phyloP scores from a whole-genome alignment of 805 yeast genomes.

The Geotrichum ghanense region DNA sequence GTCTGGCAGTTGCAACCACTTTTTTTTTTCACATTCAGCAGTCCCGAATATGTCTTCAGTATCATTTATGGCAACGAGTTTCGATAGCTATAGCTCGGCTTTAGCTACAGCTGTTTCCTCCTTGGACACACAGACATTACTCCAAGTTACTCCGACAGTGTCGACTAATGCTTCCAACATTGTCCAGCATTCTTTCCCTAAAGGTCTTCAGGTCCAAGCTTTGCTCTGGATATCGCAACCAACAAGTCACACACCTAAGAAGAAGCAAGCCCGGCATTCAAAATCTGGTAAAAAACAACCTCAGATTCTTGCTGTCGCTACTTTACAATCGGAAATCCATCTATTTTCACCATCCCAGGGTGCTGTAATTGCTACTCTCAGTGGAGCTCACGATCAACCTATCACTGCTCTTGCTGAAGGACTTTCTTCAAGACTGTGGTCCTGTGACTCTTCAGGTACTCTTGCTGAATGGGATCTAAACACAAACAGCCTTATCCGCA shows the following conservation, averaged over 20 bases:
- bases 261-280: not conserved
- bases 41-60: not conserved
- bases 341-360: slow-evolving; percentile 59
- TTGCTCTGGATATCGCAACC: slow-evolving; percentile 29
- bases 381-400: slow-evolving; percentile 34
- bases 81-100: not conserved
- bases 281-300: not conserved
- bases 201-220: slow-evolving; percentile 2
- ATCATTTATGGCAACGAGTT: not conserved
- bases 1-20: too few species aligned
- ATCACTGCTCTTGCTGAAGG: slow-evolving; percentile 36
- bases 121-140: not conserved
- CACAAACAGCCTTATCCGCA: slow-evolving; percentile 30
- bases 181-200: slow-evolving; percentile 12
- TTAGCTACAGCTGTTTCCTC: not conserved
- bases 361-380: slow-evolving; percentile 41
- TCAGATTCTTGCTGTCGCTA: slow-evolving; percentile 45
- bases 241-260: not conserved
- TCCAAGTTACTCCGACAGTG: not conserved
- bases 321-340: slow-evolving; percentile 52
- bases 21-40: too few species aligned
- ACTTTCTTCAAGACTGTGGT: slow-evolving; percentile 39
- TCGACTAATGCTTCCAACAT: not conserved
- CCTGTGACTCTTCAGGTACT: slow-evolving; percentile 45
- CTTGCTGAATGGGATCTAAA: slow-evolving; percentile 52